Conservation (phyloP, 257 asterid species). For the Ocimum tenuiflorum region DNA sequence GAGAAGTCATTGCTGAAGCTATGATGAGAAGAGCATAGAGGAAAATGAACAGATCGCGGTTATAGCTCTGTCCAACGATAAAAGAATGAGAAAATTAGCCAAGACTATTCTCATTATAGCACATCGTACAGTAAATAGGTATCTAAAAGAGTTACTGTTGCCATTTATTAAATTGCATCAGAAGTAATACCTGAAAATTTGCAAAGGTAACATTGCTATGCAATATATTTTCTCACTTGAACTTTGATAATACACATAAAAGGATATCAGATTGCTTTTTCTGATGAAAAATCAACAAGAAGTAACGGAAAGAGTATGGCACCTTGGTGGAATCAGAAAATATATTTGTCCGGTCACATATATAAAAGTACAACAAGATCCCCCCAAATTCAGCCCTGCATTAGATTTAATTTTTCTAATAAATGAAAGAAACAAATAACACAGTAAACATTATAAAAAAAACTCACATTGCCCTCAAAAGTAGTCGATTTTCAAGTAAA, state of each 20-base stretch:
- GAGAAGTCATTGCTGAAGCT: conserved; percentile 89
- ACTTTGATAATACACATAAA: not conserved
- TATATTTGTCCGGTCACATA: conserved; percentile 80
- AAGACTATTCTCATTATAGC: conserved; percentile 1
- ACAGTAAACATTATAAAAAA: conserved; percentile 4
- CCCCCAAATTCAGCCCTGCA: conserved; percentile 92
- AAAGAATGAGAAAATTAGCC: conserved; percentile 14
- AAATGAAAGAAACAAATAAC: conserved; percentile 3
- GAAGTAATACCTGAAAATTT: not conserved
- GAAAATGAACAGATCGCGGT: conserved; percentile 86
- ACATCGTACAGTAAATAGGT: not conserved
- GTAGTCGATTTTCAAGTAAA: conserved; percentile 44
- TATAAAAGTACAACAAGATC: conserved; percentile 69
- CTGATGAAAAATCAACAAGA: not conserved
- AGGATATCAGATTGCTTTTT: not conserved
- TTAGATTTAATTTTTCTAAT: conserved; percentile 13
- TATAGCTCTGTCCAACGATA: conserved; percentile 71
- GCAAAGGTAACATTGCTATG: not conserved
- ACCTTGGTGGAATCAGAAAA: conserved; percentile 90
- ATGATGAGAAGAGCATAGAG: conserved; percentile 79
- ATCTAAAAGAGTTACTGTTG: not conserved
- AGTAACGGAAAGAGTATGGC: conserved; percentile 17
- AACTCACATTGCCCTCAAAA: conserved; percentile 52
- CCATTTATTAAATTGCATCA: not conserved
- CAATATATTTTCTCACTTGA: not conserved